Evolutionary conservation across 257 asterid species (phyloP).

Genomic region (Henckelia pumila): DNA sequence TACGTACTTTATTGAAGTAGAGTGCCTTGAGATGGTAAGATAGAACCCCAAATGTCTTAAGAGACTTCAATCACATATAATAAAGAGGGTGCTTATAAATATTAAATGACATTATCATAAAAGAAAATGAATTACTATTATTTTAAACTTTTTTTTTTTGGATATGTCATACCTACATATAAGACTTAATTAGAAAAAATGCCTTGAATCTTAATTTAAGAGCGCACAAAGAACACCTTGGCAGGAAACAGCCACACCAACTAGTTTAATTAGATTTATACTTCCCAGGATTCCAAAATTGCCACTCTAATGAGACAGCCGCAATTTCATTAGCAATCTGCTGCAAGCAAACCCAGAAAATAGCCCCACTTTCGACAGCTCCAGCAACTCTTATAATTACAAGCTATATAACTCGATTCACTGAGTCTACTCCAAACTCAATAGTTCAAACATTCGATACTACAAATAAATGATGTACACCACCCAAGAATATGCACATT

Average conservation of each 20-base stretch:
- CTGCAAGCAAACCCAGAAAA: neutral
- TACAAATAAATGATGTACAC: conserved; percentile 2
- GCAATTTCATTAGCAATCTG: neutral
- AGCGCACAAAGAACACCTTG: neutral
- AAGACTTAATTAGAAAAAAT: neutral
- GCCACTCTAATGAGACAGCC: neutral
- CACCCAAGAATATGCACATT: neutral
- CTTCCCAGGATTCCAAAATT: conserved; percentile 14
- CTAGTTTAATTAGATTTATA: conserved; percentile 5
- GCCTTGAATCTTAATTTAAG: neutral
- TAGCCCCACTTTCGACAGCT: neutral
- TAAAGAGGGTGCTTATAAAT: neutral
- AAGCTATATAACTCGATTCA: neutral
- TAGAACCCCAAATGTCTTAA: neutral
- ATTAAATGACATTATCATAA: no score
- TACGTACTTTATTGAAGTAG: neutral
- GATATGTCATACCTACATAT: neutral
- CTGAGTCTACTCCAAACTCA: conserved; percentile 18
- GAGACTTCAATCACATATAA: neutral
- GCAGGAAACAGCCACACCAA: conserved; percentile 12
- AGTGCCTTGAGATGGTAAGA: neutral
- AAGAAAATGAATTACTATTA: neutral
- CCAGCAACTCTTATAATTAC: neutral
- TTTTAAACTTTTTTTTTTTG: neutral
- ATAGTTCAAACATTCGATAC: conserved; percentile 10